Base-by-base conservation (phyloP, 2,329 filamentous ascomycete genomes). In the Chrysosporium queenslandicum region DNA sequence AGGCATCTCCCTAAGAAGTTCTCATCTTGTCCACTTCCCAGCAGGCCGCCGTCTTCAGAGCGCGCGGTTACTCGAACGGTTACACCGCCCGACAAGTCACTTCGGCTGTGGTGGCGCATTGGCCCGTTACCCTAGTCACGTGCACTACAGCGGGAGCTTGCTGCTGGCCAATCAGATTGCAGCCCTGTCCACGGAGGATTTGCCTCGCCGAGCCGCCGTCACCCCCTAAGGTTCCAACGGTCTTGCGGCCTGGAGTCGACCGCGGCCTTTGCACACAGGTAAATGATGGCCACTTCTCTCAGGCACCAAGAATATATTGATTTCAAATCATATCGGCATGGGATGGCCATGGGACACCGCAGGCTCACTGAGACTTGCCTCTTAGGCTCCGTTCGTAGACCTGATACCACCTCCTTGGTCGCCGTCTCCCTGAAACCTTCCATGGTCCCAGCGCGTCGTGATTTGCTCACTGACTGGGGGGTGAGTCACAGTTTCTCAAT, bases 1-100 rank as follows among this genome's bases (percentile, higher is more conserved):
- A 49, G 46, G 46, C 46, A 49, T 41, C 46, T 41, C 8, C 46
- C 27, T 49, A 23, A 25, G 4, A 14, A 37, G 4, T 27, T 40
- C 14, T 21, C 20, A 16, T 39, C 37, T 32, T 11, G 20, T 14
- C 16, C 2, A 16, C 34, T n/a, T 32, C 14, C 18, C 32, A 8
- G 2, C 30, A 47, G 32, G 29, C 29, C 16, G 29, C 42, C 25
- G 12, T 12, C n/a, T 14, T 37, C 14, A 12, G 14, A 16, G 11
- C 34, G 11, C 5, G 11, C n/a, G n/a, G n/a, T n/a, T n/a, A n/a
- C n/a, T n/a, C n/a, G n/a, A n/a, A n/a, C n/a, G n/a, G n/a, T n/a
- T n/a, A n/a, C n/a, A n/a, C n/a, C n/a, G n/a, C n/a, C n/a, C n/a
- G n/a, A n/a, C n/a, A n/a, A n/a, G n/a, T n/a, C n/a, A n/a, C n/a